Base-by-base conservation (phyloP, 1,139 yeast genomes). In the Meyerozyma smithsonii region DNA sequence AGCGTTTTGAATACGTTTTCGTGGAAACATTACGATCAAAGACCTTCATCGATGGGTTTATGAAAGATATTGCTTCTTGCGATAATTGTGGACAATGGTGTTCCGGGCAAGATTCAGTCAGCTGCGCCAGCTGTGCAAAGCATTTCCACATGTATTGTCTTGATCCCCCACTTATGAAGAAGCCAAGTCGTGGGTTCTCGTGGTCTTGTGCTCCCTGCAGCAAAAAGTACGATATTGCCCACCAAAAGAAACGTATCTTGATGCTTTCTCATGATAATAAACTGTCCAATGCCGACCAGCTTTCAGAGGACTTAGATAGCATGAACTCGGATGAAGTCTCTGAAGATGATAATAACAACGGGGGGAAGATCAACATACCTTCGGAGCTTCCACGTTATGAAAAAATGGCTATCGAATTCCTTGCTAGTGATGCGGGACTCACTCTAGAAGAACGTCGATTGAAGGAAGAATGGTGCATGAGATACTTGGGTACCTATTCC, bases 161-260 rank as follows among this genome's bases (percentile, higher is more conserved):
- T 36, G 89, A 84, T 46, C 96, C 97, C 1, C 97, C 97, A 0
- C 61, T 88, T 35, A 58, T 76, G 39, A 77, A 78, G 49, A 86
- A 86, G 51, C 97, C 96, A 0, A 81, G 88, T 36, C 66, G 95
- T 42, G 96, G 96, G 1, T 85, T 88, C 56, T 86, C 89, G 5
- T 90, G 97, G 97, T 75, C 89, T n/a, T 90, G 97, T 68, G 92
- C 88, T 18, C 59, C 68, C 3, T 89, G 97, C 62, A 73, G 85
- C 15, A 77, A 75, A 49, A 68, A 57, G 32, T 59, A 64, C 36
- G 77, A 68, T 43, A 57, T 66, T 33, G 71, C 66, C 43, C 48
- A 68, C 42, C 62, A 52, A 38, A 56, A 58, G 39, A 64, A 60
- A 42, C 58, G 68, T 42, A 60, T 63, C 42, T 46, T 70, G 39